Conservation (phyloP, 2,329 filamentous ascomycete species). For the Apiospora malaysiana region DNA sequence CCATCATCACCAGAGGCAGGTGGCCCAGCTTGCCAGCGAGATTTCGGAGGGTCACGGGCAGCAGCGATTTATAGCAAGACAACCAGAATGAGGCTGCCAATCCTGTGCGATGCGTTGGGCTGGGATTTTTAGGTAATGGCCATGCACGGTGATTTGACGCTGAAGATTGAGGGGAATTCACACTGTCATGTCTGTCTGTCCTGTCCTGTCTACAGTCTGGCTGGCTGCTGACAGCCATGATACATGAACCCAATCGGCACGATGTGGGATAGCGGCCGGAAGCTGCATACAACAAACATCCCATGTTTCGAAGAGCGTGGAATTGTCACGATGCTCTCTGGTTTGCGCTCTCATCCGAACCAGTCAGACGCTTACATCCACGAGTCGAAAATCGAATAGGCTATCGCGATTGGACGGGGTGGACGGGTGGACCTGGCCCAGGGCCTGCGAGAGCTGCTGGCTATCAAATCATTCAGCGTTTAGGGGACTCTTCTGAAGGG, state of each 20-base stretch:
- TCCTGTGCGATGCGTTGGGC: not conserved
- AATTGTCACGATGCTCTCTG: not conserved
- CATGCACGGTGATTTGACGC: not conserved
- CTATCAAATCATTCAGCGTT: not conserved
- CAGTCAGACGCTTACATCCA: not conserved
- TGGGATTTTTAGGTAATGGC: not conserved
- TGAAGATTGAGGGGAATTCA: no score
- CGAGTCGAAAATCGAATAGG: not conserved
- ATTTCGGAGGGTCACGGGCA: not conserved
- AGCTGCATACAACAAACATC: not conserved
- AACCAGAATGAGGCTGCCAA: conserved; percentile 7
- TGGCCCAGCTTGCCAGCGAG: conserved; percentile 10
- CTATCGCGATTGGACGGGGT: not conserved
- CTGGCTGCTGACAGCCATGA: not conserved
- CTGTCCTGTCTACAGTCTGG: no score
- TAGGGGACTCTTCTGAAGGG: not conserved
- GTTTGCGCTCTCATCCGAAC: not conserved
- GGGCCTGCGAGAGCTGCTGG: not conserved
- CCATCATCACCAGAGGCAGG: not conserved
- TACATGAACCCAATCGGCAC: conserved; percentile 3
- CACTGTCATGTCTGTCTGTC: no score
- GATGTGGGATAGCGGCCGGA: conserved; percentile 4
- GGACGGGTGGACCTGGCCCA: not conserved
- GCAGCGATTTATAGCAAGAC: conserved; percentile 8
- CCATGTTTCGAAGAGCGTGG: conserved; percentile 12